phyloP scores from a whole-genome alignment of 345 rosid species.

The Rubroshorea leprosula region DNA sequence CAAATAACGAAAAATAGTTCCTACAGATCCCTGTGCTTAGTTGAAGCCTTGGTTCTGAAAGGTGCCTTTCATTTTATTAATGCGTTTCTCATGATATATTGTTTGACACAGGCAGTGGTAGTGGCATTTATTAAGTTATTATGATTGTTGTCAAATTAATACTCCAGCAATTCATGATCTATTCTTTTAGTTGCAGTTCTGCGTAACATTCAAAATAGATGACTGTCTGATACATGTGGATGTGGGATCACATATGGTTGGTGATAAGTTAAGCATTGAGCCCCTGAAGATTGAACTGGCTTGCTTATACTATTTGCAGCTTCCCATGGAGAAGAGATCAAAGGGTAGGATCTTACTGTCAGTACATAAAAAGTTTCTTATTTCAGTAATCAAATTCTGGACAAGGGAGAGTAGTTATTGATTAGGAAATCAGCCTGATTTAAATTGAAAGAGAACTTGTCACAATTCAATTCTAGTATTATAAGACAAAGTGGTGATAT shows the following conservation, averaged over 20 bases:
- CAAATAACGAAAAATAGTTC: neutral
- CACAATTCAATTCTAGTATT: neutral
- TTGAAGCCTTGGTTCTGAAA: neutral
- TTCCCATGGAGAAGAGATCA: slow-evolving; percentile 64
- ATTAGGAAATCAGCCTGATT: neutral
- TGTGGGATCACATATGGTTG: slow-evolving; percentile 30
- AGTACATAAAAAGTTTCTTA: slow-evolving; percentile 6
- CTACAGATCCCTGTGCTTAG: neutral
- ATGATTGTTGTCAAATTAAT: neutral
- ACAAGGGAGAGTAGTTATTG: neutral
- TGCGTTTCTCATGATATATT: neutral
- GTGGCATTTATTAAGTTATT: neutral
- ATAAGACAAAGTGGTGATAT: neutral
- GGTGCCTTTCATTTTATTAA: neutral
- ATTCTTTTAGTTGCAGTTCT: slow-evolving; percentile 42
- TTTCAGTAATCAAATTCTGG: neutral
- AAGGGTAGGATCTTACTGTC: slow-evolving; percentile 45
- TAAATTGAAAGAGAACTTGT: slow-evolving; percentile 8
- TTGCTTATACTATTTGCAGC: slow-evolving; percentile 74
- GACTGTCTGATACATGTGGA: slow-evolving; percentile 36
- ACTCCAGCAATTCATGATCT: slow-evolving; percentile 14
- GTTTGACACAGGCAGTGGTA: neutral
- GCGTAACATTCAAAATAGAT: slow-evolving; percentile 50
- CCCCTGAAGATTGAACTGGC: slow-evolving; percentile 74
- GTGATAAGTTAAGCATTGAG: slow-evolving; percentile 38